Percentiles rank a stretch among this genome's conserved stretches.
Conservation (phyloP, 1,284 basidiomycete genomes). For the Fomitopsis palustris region DNA sequence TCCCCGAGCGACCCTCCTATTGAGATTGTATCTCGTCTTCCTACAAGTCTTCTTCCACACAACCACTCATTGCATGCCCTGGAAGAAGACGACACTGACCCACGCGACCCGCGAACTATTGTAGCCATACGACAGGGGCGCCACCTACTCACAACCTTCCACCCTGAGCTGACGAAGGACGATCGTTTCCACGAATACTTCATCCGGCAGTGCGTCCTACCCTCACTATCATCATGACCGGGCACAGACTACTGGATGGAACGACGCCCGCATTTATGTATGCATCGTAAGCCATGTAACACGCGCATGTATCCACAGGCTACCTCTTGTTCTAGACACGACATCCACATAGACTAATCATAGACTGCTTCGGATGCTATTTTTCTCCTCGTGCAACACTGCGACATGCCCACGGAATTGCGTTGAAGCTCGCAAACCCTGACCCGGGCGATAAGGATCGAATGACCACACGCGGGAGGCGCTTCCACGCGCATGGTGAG, state of each 20-base stretch:
- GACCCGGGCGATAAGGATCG: no score
- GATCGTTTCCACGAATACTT: conserved; percentile 89
- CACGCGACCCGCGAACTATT: conserved; percentile 57
- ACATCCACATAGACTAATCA: not conserved
- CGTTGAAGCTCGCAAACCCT: no score
- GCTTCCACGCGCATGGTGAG: no score
- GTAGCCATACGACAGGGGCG: conserved; percentile 87
- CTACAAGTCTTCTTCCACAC: conserved; percentile 54
- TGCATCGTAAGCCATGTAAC: not conserved
- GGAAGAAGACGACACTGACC: conserved; percentile 37
- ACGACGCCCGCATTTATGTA: not conserved
- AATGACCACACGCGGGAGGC: no score
- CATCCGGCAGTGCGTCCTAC: conserved; percentile 61
- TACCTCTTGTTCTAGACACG: not conserved
- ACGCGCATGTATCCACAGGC: not conserved
- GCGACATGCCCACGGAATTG: no score
- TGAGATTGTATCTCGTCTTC: conserved; percentile 72
- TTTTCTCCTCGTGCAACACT: no score
- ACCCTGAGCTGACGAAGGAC: conserved; percentile 91
- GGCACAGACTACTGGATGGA: not conserved
- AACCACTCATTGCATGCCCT: conserved; percentile 31
- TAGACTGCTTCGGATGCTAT: not conserved
- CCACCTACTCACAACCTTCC: conserved; percentile 89
- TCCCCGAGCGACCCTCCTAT: conserved; percentile 48
- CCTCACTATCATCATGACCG: conserved; percentile 20